Evolutionary conservation across 2,329 filamentous ascomycete species (phyloP), one percentile per base, ranked within the genome.

Genomic region (Geosmithia putterillii): DNA sequence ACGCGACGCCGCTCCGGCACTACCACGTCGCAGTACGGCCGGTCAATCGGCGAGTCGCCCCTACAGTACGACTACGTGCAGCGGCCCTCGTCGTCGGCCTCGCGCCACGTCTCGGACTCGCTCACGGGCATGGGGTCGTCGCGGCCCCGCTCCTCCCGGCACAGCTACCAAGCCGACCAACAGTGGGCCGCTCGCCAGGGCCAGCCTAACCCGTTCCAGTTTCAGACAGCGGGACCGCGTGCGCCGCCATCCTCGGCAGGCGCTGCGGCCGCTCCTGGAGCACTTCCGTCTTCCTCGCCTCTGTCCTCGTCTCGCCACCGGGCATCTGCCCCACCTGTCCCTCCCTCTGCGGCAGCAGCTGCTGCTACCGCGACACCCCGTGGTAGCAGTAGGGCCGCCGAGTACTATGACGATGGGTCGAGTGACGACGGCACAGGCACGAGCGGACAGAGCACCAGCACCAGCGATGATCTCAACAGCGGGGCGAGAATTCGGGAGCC

Each of bases 151-250:
- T 60, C 64, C 21, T 53, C 56, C 19, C 54, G 57, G 28, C 54
- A 57, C 18, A 54, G 56, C 18, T 51, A 53, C 9, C 53, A 54
- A 15, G 60, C 60, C 19, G 62, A 66, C 17, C 52, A 56, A 55
- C 52, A 48, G 15, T 40, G 17, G 3, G 21, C 51, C 19, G 50
- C 56, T 12, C 57, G 49, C 12, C 53, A 54, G 18, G 44, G 47
- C 34, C 49, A 48, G 4, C 44, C 60, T 14, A 68, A 77, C 46
- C 72, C 73, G 4, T 76, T 77, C 46, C 64, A 66, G 47, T 77
- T 69, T 52, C 71, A 75, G 57, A 70, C 67, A 4, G 60, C 58
- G 19, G 69, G 66, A 12, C 54, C 69, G 32, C 65, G 63, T 25
- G 57, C 56, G 43, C 51, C 64, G 14, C 57, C 61, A 14, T 7